Conservation (phyloP, 345 rosid genomes). For the Gossypium herbaceum region DNA sequence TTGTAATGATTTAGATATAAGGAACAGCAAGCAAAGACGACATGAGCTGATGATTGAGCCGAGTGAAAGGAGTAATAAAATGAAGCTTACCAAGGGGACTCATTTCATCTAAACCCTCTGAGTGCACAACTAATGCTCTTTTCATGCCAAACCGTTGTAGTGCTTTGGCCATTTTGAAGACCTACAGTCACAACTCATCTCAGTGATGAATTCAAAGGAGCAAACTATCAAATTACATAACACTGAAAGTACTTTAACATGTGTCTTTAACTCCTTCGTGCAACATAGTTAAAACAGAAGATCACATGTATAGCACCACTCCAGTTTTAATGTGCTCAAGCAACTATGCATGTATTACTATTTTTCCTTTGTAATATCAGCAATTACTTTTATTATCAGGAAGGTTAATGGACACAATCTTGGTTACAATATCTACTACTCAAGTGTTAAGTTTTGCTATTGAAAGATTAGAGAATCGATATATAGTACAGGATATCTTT, state of each 20-base stretch:
- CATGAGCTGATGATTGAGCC: not conserved
- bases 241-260: not conserved
- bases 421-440: not conserved
- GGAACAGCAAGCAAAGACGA: not conserved
- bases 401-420: not conserved
- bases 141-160: slow-evolving; percentile 86
- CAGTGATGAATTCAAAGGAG: not conserved
- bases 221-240: not conserved
- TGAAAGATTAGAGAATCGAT: not conserved
- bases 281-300: not conserved
- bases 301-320: not conserved
- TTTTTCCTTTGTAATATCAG: not conserved
- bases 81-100: slow-evolving; percentile 73
- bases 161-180: slow-evolving; percentile 85
- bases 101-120: slow-evolving; percentile 94
- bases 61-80: not conserved
- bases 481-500: not conserved
- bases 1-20: not conserved
- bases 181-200: slow-evolving; percentile 34
- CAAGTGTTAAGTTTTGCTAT: not conserved
- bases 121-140: slow-evolving; percentile 92
- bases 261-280: not conserved
- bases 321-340: too few relatives aligned
- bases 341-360: not conserved
- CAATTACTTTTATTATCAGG: not conserved